Conservation (phyloP, 1,284 basidiomycete genomes). For the Porphyrellus sp. region DNA sequence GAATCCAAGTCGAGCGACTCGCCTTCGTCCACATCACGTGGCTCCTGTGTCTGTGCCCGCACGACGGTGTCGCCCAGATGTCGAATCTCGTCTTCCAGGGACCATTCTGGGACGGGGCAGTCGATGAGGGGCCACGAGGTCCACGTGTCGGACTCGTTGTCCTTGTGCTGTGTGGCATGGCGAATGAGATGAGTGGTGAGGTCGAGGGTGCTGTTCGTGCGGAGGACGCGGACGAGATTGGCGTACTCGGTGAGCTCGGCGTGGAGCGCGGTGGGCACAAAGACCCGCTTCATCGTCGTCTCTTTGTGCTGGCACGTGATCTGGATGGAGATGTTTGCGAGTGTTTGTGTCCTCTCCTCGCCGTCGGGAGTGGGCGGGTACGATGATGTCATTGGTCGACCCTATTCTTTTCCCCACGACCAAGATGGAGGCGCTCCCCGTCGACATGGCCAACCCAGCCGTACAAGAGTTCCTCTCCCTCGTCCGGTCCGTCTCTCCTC, state of each 20-base stretch:
- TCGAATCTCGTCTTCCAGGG: conserved; percentile 26
- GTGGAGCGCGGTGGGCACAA: conserved; percentile 24
- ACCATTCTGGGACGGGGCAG: conserved; percentile 32
- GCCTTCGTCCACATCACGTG: background rate
- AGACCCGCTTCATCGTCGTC: conserved; percentile 8
- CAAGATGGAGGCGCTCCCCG: conserved; percentile 45
- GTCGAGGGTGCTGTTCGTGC: conserved; percentile 27
- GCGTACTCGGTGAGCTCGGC: conserved; percentile 28
- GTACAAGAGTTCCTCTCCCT: conserved; percentile 57
- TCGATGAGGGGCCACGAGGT: conserved; percentile 34
- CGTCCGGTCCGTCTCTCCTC: conserved; percentile 38
- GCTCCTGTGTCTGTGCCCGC: background rate
- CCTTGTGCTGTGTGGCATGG: conserved; percentile 13
- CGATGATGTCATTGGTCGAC: conserved; percentile 17
- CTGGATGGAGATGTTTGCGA: conserved; percentile 7
- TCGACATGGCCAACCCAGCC: conserved; percentile 51
- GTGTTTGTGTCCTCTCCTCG: conserved; percentile 11
- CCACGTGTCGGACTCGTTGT: conserved; percentile 18
- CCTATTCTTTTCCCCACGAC: background rate
- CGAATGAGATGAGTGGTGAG: conserved; percentile 28
- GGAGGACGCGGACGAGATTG: conserved; percentile 25
- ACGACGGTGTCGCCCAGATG: conserved; percentile 17
- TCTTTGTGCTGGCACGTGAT: background rate
- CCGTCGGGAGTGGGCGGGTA: too few relatives aligned
- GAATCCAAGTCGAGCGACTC: background rate